Percentiles rank a stretch among this genome's conserved stretches.
Conservation (phyloP, 106 monocot genomes). For the Dendrobium officinale region DNA sequence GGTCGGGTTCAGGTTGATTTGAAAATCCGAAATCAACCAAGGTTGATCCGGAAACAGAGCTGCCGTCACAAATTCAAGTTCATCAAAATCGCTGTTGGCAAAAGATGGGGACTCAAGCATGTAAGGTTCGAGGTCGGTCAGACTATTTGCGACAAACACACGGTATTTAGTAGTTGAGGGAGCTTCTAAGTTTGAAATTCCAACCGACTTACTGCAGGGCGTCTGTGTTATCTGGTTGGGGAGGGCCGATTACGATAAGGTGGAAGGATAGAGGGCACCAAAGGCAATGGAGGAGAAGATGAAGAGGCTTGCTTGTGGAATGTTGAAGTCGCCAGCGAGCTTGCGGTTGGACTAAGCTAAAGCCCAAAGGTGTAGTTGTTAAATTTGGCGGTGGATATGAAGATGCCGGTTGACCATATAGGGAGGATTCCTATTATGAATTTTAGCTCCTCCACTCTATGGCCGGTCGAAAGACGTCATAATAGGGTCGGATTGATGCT, state of each 20-base stretch:
- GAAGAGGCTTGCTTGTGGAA: constrained; percentile 43
- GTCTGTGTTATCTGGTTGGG: too few species aligned
- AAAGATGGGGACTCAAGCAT: too few species aligned
- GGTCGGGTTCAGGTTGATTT: too few species aligned
- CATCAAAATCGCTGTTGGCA: too few species aligned
- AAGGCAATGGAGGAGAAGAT: constrained; percentile 31
- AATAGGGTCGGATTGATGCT: constrained; percentile 15
- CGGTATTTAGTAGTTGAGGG: too few species aligned
- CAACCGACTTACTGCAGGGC: too few species aligned
- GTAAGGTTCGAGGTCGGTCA: too few species aligned
- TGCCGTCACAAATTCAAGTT: too few species aligned
- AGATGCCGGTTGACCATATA: constrained; percentile 43
- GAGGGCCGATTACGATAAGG: constrained; percentile 12
- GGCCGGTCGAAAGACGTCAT: constrained; percentile 50
- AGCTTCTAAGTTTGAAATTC: too few species aligned
- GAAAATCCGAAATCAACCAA: too few species aligned
- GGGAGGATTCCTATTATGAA: constrained; percentile 58
- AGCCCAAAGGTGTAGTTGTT: constrained; percentile 44
- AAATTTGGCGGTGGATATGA: constrained; percentile 27
- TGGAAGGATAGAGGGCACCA: constrained; percentile 31
- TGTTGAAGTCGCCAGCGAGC: constrained; percentile 30
- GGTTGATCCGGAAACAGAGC: too few species aligned
- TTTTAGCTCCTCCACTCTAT: constrained; percentile 63
- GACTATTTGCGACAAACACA: too few species aligned
- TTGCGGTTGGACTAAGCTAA: constrained; percentile 54